These are phyloP conservation scores for Spongospora subterranea DNA, from an alignment of 208 protist genomes.

Conservation along the genomic window DNA sequence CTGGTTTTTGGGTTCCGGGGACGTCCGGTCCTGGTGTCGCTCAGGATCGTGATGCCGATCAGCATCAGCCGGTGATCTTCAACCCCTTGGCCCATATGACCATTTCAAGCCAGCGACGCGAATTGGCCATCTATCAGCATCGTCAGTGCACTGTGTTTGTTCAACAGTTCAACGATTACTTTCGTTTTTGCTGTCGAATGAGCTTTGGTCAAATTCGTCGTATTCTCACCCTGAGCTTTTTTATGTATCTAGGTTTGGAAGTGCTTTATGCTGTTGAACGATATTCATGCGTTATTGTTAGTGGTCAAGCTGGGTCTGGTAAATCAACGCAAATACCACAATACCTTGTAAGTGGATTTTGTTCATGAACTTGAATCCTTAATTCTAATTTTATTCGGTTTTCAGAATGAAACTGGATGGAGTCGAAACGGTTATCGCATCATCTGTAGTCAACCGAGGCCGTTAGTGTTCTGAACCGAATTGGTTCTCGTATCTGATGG, in stretches of 20 bases:
- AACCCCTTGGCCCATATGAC: background rate
- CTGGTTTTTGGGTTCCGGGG: background rate
- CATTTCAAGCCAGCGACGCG: background rate
- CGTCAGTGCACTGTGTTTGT: background rate
- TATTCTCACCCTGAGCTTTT: background rate
- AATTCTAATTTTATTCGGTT: background rate
- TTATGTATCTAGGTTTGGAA: background rate
- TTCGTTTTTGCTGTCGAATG: too few relatives aligned
- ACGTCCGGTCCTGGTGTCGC: background rate
- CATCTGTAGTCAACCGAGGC: slow-evolving; percentile 34
- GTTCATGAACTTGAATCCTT: too few relatives aligned
- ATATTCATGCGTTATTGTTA: slow-evolving; percentile 67
- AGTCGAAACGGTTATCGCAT: background rate
- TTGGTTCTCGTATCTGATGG: background rate
- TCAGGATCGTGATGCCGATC: background rate
- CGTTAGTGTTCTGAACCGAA: background rate
- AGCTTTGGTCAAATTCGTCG: too few relatives aligned
- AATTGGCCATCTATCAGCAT: background rate
- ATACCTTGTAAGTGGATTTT: slow-evolving; percentile 68
- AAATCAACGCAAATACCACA: slow-evolving; percentile 80
- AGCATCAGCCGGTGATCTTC: background rate
- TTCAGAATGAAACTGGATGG: slow-evolving; percentile 22
- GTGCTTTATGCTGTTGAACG: background rate
- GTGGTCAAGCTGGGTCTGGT: slow-evolving; percentile 77
- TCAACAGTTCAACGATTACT: background rate